Evolutionary conservation across 2,329 filamentous ascomycete genomes (phyloP), one percentile per base, ranked within the genome.

Genomic region (Colletotrichum phormii): DNA sequence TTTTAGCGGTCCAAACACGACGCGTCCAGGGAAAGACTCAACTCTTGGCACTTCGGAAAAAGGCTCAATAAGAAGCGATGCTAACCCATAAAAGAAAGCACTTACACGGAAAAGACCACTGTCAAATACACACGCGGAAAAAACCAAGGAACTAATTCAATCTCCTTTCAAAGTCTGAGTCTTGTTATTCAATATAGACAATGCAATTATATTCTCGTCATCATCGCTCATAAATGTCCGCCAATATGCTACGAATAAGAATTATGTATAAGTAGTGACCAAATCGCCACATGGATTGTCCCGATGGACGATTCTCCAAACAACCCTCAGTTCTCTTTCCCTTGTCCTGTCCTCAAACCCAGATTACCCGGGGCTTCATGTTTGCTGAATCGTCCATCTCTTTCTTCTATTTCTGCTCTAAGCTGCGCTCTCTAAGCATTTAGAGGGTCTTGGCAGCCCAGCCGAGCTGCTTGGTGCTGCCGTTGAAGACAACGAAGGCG

Each of bases 401-500:
- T n/a, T 18, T 49, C 42, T 57, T 46, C 11, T 15, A 9, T 64
- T 31, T 13, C 33, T 31, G 33, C 12, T 29, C 22, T 8, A 7
- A 29, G 42, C 42, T 49, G 42, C 42, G 15, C 6, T 26, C 58
- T 29, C 35, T 15, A 37, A 31, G 29, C 13, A n/a, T 46, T 51
- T 61, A 73, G 71, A 73, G 71, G 6, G 60, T 53, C 72, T 80
- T 80, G 7, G 75, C 26, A 64, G 84, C 84, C 72, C 85, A 85
- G 29, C 84, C 84, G 49, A 86, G 76, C 55, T 79, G 77, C 37
- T 81, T 82, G 3, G 80, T 81, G 37, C 80, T 77, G 11, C 79
- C 77, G 78, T 90, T 87, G 75, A 90, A 91, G 66, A 92, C 86
- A 58, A 88, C 88, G 75, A 89, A 91, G 77, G 89, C 87, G 76